Evolutionary conservation across 2,329 filamentous ascomycete species (phyloP).

Genomic region (Epichloe sibirici): DNA sequence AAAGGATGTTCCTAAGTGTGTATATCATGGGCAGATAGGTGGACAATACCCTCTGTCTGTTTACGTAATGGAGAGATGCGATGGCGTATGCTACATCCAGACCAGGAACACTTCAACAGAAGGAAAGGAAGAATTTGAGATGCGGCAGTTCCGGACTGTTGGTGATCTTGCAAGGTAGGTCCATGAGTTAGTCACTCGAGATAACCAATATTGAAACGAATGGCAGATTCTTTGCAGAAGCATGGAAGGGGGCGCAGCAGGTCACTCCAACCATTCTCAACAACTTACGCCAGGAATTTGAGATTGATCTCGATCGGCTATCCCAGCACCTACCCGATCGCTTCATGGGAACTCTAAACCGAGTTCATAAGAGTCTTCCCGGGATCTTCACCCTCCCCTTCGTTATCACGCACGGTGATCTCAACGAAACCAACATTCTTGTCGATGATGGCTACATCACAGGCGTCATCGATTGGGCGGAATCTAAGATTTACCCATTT

Average conservation of each 20-base stretch:
- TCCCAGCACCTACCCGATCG: conserved; percentile 3
- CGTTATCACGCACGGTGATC: conserved; percentile 12
- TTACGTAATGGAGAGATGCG: conserved; percentile 10
- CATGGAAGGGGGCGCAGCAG: conserved; percentile 6
- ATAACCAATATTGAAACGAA: conserved; percentile 1
- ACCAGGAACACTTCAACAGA: conserved; percentile 1
- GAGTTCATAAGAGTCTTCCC: conserved; percentile 3
- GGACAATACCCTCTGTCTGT: conserved; percentile 4
- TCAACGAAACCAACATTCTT: conserved; percentile 18
- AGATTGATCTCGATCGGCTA: conserved; percentile 4
- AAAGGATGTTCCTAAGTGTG: background rate
- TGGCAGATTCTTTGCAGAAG: conserved; percentile 10
- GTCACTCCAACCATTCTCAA: background rate
- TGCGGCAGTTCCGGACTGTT: conserved; percentile 4
- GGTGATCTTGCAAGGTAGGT: conserved; percentile 4
- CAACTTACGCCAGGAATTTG: conserved; percentile 4
- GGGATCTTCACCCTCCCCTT: conserved; percentile 1
- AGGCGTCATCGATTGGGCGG: conserved; percentile 20
- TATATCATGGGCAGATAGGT: conserved; percentile 8
- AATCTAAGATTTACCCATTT: conserved; percentile 16
- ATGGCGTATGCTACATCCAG: conserved; percentile 7
- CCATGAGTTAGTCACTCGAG: background rate
- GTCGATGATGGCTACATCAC: conserved; percentile 16
- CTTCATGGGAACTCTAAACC: background rate
- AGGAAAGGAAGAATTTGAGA: background rate